Evolutionary conservation across 169 alveolate species (phyloP), one percentile per base, ranked within the genome.

Genomic region (Plasmodium relictum): DNA sequence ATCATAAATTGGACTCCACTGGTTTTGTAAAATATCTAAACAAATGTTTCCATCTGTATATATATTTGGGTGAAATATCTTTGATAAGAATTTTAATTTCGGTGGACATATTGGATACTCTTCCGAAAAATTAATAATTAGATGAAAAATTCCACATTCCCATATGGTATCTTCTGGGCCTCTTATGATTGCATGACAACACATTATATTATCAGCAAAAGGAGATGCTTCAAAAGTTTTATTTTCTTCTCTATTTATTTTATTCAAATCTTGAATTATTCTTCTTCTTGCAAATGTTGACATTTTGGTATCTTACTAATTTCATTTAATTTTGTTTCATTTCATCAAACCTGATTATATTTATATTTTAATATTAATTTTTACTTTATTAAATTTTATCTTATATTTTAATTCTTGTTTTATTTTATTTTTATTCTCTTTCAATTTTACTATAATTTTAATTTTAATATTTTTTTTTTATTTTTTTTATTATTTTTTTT

Each of bases 131-230:
- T 95, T 96, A 89, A 98, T 93, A 37, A 94, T 93, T 63, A 98
- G 93, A 88, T 96, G 96, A 88, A 98, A 98, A 45, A 97, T 95
- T 31, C 99, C 99, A 76, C 98, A 96, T 88, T 98, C 99, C 99
- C 99, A 98, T 8, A 97, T 95, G 16, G 99, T 97, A 80, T 97
- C 98, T 91, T 97, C 97, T 26, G 99, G 99, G 14, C 99, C 99
- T 72, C 96, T 96, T 65, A 98, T 98, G 16, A 97, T 94, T n/a
- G 99, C 98, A 66, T 98, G 98, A 95, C 99, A 98, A 42, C 92
- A 90, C 98, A 97, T 95, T 93, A 98, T 96, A 76, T 98, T 97
- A 63, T 94, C 95, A 14, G 97, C 95, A 80, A 96, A 95, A 6
- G 99, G 99, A 62, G 96, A 91, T 12, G 98, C 99, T 24, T 93